These are phyloP conservation scores for Solanum hybrid DNA, from an alignment of 305 asterid species.

Conservation along the genomic window DNA sequence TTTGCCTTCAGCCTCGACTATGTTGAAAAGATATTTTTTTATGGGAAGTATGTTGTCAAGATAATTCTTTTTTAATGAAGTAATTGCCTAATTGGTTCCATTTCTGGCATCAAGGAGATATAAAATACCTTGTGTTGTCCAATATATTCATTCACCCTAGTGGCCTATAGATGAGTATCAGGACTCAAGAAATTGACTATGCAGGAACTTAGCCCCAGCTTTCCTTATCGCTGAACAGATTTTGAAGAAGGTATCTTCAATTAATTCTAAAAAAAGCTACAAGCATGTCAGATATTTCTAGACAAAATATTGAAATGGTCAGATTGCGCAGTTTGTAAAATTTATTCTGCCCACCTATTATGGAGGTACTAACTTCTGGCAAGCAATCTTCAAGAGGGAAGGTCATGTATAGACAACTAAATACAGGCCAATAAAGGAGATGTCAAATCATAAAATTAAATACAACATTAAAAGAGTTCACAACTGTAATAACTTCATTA, in stretches of 20 bases:
- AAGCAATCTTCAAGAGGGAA: background rate
- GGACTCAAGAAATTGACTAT: background rate
- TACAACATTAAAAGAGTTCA: background rate
- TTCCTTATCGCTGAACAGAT: background rate
- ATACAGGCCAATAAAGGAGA: background rate
- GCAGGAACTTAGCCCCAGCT: background rate
- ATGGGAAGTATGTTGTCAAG: background rate
- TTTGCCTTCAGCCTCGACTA: background rate
- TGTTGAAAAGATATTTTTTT: background rate
- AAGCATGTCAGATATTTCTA: background rate
- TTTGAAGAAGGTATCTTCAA: background rate
- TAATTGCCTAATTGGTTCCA: background rate
- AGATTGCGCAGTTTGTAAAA: background rate
- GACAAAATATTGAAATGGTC: background rate
- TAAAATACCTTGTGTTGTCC: background rate
- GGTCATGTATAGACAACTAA: background rate
- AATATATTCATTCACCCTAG: background rate
- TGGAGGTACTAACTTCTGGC: background rate
- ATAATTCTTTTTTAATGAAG: background rate
- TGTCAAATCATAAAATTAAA: background rate
- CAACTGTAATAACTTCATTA: background rate
- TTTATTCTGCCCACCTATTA: background rate
- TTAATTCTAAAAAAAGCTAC: background rate
- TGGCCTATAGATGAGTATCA: background rate
- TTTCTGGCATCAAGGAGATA: background rate